Evolutionary conservation across 176 grass and related monocot species (phyloP).

Genomic region (Musa acuminata): DNA sequence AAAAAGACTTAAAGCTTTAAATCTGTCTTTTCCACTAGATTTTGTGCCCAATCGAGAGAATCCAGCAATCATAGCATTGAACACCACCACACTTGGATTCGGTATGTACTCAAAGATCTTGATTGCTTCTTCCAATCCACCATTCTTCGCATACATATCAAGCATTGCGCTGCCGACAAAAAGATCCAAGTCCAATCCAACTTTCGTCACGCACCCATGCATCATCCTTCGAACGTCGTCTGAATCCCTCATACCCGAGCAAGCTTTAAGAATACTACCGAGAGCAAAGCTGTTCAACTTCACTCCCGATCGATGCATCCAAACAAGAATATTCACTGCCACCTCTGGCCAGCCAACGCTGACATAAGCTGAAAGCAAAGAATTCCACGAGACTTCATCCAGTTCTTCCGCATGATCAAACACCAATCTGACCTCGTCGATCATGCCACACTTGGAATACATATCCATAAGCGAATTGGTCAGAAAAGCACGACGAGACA

Average conservation of each 20-base stretch:
- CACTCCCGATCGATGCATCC: conserved; percentile 65
- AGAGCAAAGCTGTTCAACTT: conserved; percentile 55
- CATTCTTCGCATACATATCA: conserved; percentile 73
- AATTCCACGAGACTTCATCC: conserved; percentile 62
- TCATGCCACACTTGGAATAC: conserved; percentile 63
- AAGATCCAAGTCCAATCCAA: conserved; percentile 65
- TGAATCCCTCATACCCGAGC: conserved; percentile 29
- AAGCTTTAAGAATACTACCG: conserved; percentile 53
- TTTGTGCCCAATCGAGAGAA: conserved; percentile 60
- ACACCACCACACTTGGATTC: conserved; percentile 47
- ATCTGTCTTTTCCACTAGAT: conserved; percentile 31
- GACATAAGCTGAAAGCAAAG: conserved; percentile 39
- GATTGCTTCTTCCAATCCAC: conserved; percentile 66
- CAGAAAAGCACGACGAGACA: conserved; percentile 28
- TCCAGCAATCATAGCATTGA: conserved; percentile 79
- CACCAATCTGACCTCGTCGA: conserved; percentile 60
- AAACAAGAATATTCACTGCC: conserved; percentile 50
- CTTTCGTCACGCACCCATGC: conserved; percentile 66
- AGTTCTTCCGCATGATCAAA: conserved; percentile 68
- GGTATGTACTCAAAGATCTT: conserved; percentile 62
- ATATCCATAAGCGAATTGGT: conserved; percentile 63
- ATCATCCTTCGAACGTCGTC: conserved; percentile 54
- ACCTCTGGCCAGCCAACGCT: conserved; percentile 57
- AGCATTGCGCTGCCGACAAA: conserved; percentile 67
- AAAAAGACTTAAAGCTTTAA: conserved; percentile 47